Conservation (phyloP, 2,329 filamentous ascomycete genomes). For the Cercospora brassicicola region DNA sequence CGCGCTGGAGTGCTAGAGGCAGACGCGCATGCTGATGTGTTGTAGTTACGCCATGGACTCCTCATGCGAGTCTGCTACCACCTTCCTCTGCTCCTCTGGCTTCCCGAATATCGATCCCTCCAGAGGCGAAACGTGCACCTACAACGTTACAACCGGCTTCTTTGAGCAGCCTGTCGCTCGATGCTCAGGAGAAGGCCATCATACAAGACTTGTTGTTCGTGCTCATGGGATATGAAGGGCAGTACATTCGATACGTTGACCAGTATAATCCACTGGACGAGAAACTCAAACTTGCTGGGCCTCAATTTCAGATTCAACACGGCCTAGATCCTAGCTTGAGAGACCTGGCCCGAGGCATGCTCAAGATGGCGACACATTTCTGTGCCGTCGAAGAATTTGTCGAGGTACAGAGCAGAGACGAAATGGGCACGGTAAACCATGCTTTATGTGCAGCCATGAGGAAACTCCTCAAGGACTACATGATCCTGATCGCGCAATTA, state of each 20-base stretch:
- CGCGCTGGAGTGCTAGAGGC: neutral
- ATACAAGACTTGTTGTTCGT: conserved; percentile 90
- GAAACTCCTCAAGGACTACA: conserved; percentile 87
- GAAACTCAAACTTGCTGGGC: conserved; percentile 81
- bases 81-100: conserved; percentile 71
- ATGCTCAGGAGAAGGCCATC: conserved; percentile 81
- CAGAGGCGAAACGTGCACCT: conserved; percentile 66
- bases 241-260: conserved; percentile 85
- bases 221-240: conserved; percentile 98
- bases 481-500: conserved; percentile 87
- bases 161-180: conserved; percentile 69
- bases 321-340: conserved; percentile 89
- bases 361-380: conserved; percentile 93
- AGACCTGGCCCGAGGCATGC: conserved; percentile 82
- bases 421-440: conserved; percentile 93
- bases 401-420: conserved; percentile 87
- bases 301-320: conserved; percentile 73
- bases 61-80: conserved; percentile 72
- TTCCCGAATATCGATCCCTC: conserved; percentile 62
- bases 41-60: conserved; percentile 64
- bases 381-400: conserved; percentile 88
- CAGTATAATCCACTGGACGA: conserved; percentile 81
- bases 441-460: conserved; percentile 93
- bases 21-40: conserved; percentile 12
- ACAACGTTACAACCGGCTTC: conserved; percentile 65